Evolutionary conservation across 164 flowering plant genomes (phyloP), one percentile per base, ranked within the genome.

Genomic region (Tinospora cordifolia): DNA sequence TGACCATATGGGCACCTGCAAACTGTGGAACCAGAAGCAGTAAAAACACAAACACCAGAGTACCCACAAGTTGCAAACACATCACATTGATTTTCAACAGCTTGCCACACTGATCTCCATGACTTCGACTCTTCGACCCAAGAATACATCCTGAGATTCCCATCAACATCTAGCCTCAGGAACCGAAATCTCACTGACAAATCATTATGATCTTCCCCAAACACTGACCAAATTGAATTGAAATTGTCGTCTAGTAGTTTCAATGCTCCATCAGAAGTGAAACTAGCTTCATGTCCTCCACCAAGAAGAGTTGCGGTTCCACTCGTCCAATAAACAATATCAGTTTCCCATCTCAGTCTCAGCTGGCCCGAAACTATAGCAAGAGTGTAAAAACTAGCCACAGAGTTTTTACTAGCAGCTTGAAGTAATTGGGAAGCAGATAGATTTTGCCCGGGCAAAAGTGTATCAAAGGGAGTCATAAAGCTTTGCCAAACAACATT

Each of bases 71-170:
- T 87, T 58, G 88, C 96, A 74, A 87, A 88, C 3, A 90, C 95
- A 13, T 83, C 63, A 68, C 96, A 90, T 69, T 88, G 92, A 74
- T 88, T 84, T 74, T 79, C 82, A 71, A 90, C 80, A 63, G 96
- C 96, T 73, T 83, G 92, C 96, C 96, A 90, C 54, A 79, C 91
- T 0, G 87, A 62, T 54, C 64, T 80, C 92, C 92, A 90, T 44
- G 81, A 72, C 66, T 26, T 46, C 22, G 80, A 72, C 38, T 22
- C 79, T 62, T 81, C 77, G 11, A 60, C 70, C 96, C 90, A 88
- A 3, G 96, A 88, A 72, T 90, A 87, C 64, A 90, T 27, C 19
- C 91, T 78, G 36, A 90, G 85, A 78, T 90, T 90, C 36, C 96
- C 96, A 79, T 88, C 90, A 8, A 78, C 76, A 78, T 90, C 92